phyloP scores from a whole-genome alignment of 2,329 filamentous ascomycete genomes.

The Stagonosporopsis vannaccii region DNA sequence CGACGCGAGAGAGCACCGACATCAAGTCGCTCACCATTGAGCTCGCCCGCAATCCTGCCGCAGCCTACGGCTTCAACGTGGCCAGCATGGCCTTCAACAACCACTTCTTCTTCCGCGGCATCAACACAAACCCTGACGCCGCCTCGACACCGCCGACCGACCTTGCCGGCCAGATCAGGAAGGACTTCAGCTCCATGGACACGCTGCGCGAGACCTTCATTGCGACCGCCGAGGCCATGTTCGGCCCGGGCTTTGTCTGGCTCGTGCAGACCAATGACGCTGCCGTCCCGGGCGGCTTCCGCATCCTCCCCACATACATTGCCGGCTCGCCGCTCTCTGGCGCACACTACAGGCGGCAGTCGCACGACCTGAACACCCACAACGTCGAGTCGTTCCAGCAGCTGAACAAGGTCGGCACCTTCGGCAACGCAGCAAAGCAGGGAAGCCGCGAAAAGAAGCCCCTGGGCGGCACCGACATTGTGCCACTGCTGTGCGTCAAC shows the following conservation, averaged over 20 bases:
- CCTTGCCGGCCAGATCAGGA: constrained; percentile 68
- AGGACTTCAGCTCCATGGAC: constrained; percentile 81
- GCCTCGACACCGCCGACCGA: constrained; percentile 49
- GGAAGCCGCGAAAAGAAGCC: constrained; percentile 53
- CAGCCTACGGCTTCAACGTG: constrained; percentile 89
- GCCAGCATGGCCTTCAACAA: constrained; percentile 97
- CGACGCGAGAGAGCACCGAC: constrained; percentile 66
- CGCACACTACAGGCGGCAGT: constrained; percentile 79
- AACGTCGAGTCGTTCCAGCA: constrained; percentile 39
- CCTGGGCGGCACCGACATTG: constrained; percentile 72
- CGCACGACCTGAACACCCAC: constrained; percentile 72
- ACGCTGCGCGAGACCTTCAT: constrained; percentile 82
- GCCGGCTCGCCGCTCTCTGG: constrained; percentile 87
- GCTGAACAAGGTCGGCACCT: constrained; percentile 51
- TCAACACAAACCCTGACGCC: constrained; percentile 47
- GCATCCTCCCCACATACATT: constrained; percentile 86
- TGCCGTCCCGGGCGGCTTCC: constrained; percentile 58
- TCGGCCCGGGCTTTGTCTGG: constrained; percentile 97
- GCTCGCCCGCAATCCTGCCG: constrained; percentile 78
- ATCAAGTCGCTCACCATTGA: constrained; percentile 74
- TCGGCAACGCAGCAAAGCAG: constrained; percentile 44
- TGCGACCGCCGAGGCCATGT: constrained; percentile 85
- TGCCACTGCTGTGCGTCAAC: constrained; percentile 87
- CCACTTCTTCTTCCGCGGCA: constrained; percentile 77
- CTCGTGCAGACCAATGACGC: constrained; percentile 67